phyloP scores from a whole-genome alignment of 2,329 filamentous ascomycete species.

The Colletotrichum navitas region DNA sequence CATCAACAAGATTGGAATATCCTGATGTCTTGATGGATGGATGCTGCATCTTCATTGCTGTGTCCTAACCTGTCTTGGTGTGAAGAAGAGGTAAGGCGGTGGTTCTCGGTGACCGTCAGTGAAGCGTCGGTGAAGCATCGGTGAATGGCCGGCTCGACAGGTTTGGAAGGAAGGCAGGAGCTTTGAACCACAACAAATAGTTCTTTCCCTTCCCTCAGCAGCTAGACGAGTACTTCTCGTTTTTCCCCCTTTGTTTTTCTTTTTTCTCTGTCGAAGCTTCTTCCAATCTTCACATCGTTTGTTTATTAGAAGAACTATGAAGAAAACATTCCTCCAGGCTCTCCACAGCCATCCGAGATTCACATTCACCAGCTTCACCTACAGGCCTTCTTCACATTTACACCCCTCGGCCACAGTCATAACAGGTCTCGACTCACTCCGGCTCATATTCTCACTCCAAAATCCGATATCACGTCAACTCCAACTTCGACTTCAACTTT shows the following conservation, averaged over 20 bases:
- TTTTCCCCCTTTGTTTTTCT: too few species aligned
- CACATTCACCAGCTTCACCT: too few species aligned
- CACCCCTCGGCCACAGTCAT: accelerated
- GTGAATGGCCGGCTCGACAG: not conserved
- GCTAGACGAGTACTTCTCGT: not conserved
- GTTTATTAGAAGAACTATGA: not conserved
- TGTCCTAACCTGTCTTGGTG: too few species aligned
- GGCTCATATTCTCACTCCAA: accelerated
- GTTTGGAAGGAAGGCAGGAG: not conserved
- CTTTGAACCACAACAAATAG: not conserved
- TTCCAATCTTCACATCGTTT: not conserved
- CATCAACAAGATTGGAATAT: not conserved
- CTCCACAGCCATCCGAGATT: not conserved
- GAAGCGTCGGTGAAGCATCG: not conserved
- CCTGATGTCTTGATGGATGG: not conserved
- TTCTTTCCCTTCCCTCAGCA: not conserved
- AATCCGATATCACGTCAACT: not conserved
- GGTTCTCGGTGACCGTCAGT: not conserved
- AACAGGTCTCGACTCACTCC: not conserved
- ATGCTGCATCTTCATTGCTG: not conserved
- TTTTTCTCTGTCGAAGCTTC: not conserved
- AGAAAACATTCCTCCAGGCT: not conserved
- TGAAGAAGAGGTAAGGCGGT: not conserved
- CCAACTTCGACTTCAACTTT: not conserved
- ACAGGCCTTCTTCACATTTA: not conserved